Conservation (phyloP, 2,329 filamentous ascomycete genomes). For the Colletotrichum viniferum region DNA sequence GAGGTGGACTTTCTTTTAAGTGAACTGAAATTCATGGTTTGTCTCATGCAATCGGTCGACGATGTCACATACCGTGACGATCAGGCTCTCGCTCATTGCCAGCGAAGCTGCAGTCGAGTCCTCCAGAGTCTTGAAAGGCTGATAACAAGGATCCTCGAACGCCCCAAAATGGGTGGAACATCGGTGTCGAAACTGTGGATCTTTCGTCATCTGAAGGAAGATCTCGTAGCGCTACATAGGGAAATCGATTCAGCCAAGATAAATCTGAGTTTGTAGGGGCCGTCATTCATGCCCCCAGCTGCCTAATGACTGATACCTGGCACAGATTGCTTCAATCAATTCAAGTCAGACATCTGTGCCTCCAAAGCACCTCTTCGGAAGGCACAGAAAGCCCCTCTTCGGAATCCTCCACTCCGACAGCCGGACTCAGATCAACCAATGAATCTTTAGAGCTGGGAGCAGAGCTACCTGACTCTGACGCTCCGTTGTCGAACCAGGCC, state of each 20-base stretch:
- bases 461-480: fast-evolving
- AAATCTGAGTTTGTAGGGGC: not conserved
- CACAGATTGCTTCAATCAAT: not conserved
- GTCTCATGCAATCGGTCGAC: not conserved
- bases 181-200: not conserved
- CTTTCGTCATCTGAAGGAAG: not conserved
- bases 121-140: not conserved
- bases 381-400: not conserved
- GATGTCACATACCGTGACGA: not conserved
- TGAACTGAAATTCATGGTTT: not conserved
- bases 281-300: fast-evolving
- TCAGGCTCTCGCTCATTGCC: not conserved
- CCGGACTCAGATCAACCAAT: fast-evolving
- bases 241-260: not conserved
- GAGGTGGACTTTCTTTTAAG: not conserved
- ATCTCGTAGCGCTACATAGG: not conserved
- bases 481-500: not conserved
- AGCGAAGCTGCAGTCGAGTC: not conserved
- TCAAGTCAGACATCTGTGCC: not conserved
- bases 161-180: not conserved
- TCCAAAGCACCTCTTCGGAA: not conserved
- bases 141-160: not conserved
- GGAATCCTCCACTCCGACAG: not conserved
- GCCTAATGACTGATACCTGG: fast-evolving
- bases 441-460: fast-evolving